Base-by-base conservation (phyloP, 768 basidiomycete genomes). In the Amanita polypyramis region DNA sequence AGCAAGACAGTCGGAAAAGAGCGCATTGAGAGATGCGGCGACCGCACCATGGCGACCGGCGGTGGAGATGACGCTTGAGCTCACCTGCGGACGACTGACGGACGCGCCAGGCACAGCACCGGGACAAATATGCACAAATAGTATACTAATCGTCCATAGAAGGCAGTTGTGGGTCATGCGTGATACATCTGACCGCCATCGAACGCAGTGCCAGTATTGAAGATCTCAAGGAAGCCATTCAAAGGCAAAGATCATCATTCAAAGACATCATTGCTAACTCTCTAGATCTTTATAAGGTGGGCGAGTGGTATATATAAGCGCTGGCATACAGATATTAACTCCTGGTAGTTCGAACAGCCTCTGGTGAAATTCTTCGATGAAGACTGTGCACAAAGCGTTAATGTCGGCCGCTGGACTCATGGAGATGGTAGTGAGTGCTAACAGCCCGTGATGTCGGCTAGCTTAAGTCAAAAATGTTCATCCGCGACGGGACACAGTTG, bases 141-240 rank as follows among this genome's bases (percentile, higher is more conserved):
- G n/a, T n/a, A n/a, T n/a, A n/a, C n/a, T n/a, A n/a, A n/a, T n/a
- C n/a, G n/a, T n/a, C n/a, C n/a, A n/a, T n/a, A n/a, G n/a, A n/a
- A n/a, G n/a, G n/a, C n/a, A n/a, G n/a, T n/a, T n/a, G n/a, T n/a
- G n/a, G n/a, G n/a, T n/a, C n/a, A n/a, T n/a, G n/a, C n/a, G n/a
- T n/a, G n/a, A n/a, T n/a, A n/a, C n/a, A n/a, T n/a, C n/a, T n/a
- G n/a, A n/a, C n/a, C n/a, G n/a, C 41, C 29, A 30, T 43, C 42
- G 17, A 43, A 43, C 29, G 42, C 25, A 43, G 42, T 43, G 42
- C 25, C 42, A 4, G 1, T 43, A 43, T 43, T 30, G 3, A 43
- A 15, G 42, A 43, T 29, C 42, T 43, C 41, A 43, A 43, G 41
- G 17, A 11, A 27, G 43, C 14, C 43, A 43, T 43, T 43, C 43